Evolutionary conservation across 2,329 filamentous ascomycete species (phyloP), one percentile per base, ranked within the genome.

Genomic region (Cladobotryum mycophilum): DNA sequence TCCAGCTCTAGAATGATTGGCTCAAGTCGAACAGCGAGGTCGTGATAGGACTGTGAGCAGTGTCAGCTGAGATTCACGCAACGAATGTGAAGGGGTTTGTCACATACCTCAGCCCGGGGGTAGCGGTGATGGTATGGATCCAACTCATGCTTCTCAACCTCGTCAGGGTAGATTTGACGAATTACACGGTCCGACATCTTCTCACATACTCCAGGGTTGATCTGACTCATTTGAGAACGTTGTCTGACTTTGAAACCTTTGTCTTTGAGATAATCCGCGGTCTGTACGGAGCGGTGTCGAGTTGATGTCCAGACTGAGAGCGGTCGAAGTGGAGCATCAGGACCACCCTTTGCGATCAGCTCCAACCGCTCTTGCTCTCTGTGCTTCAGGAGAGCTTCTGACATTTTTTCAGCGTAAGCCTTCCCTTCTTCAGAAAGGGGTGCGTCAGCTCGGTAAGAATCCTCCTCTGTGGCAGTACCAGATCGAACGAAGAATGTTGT

Each of bases 101-200:
- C 25, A 49, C 53, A 48, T 58, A 90, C 90, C 76, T 99, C 93
- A 54, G 92, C 92, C 55, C 93, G 81, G 7, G 93, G 93, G 65
- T 96, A 99, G 37, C 93, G 82, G 68, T 99, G 93, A 64, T 99
- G 93, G 63, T 99, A 99, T 1, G 93, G 93, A 67, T 99, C 93
- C 46, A 87, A 75, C 58, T 96, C 88, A 67, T 99, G 93, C 72
- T 96, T 96, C 57, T 84, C 79, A 6, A 96, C 88, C 68, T 99
- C 93, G 3, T 96, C 88, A 0, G 92, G 89, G 63, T 92, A 96
- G 50, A 91, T 76, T 60, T 82, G 74, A 48, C 88, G 83, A 58
- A 99, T 95, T 46, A 82, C 83, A 13, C 77, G 76, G 67, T 96
- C 92, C 6, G 89, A 88, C 74, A 97, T 85, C 68, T 89, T 93